These are phyloP conservation scores for Phyllosticta citribraziliensis DNA, from an alignment of 2,329 filamentous ascomycete genomes.

Conservation along the genomic window DNA sequence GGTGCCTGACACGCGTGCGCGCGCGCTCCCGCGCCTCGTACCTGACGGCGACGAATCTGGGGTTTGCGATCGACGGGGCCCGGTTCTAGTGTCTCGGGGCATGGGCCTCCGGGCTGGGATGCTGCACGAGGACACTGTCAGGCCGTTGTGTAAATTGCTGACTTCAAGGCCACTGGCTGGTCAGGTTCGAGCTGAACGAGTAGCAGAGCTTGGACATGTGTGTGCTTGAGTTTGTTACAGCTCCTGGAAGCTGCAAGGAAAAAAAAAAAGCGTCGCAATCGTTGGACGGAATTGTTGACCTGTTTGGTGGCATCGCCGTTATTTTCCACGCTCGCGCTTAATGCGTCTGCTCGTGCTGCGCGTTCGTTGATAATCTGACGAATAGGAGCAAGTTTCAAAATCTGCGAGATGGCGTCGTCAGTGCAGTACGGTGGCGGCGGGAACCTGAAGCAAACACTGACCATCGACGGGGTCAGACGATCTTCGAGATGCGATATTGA, in stretches of 20 bases:
- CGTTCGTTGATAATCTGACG: too few relatives aligned
- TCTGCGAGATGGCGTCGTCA: not conserved
- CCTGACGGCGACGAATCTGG: not conserved
- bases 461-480: not conserved
- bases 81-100: not conserved
- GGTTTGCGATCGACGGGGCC: not conserved
- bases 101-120: not conserved
- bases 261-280: not conserved
- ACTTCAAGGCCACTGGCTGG: not conserved
- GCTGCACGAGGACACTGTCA: not conserved
- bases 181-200: not conserved
- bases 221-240: not conserved
- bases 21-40: not conserved
- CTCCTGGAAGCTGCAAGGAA: not conserved
- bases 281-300: not conserved
- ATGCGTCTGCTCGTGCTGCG: not conserved
- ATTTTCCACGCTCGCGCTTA: not conserved
- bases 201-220: not conserved
- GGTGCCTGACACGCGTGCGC: not conserved
- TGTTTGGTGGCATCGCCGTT: not conserved
- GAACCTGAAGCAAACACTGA: not conserved
- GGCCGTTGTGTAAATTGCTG: not conserved
- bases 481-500: not conserved
- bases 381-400: too few relatives aligned
- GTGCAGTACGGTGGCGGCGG: not conserved